Evolutionary conservation across 2,329 filamentous ascomycete genomes (phyloP).

Genomic region (Acephala macrosclerotiorum): DNA sequence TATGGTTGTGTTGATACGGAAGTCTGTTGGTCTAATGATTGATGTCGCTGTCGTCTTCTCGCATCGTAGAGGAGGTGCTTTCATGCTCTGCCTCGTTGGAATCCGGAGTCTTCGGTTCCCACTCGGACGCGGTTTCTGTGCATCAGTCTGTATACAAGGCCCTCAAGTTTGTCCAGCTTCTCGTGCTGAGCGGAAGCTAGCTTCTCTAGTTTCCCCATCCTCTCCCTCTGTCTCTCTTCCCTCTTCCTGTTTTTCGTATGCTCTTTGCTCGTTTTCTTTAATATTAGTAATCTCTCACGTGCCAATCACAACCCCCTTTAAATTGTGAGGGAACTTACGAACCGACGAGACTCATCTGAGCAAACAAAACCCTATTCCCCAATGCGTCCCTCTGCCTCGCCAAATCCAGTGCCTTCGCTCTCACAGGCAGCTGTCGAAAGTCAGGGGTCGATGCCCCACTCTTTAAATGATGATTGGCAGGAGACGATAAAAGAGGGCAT

Average conservation of each 20-base stretch:
- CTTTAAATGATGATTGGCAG: no score
- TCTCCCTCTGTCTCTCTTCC: slow-evolving; percentile 32
- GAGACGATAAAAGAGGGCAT: no score
- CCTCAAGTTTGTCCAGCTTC: slow-evolving; percentile 36
- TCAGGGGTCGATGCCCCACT: no score
- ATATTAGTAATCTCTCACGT: slow-evolving; percentile 11
- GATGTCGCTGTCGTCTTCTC: neutral
- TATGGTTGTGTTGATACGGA: neutral
- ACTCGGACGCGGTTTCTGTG: slow-evolving; percentile 30
- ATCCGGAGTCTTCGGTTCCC: neutral
- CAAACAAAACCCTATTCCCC: slow-evolving; percentile 54
- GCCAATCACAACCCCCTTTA: neutral
- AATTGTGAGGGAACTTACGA: slow-evolving; percentile 43
- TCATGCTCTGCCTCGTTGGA: neutral
- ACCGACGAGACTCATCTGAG: slow-evolving; percentile 57
- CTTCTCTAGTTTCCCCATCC: slow-evolving; percentile 33
- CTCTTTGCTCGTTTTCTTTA: slow-evolving; percentile 27
- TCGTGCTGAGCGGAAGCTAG: slow-evolving; percentile 35
- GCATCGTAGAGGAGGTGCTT: neutral
- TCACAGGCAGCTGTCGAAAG: slow-evolving; percentile 52
- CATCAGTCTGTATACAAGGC: slow-evolving; percentile 35
- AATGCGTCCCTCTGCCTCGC: slow-evolving; percentile 54
- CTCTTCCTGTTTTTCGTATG: slow-evolving; percentile 29
- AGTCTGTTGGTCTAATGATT: no score
- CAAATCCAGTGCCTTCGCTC: slow-evolving; percentile 54